Percentiles rank a stretch among this genome's conserved stretches.
These are phyloP conservation scores for Saprolegnia parasitica DNA, from an alignment of 352 stramenopile species.

Conservation along the genomic window DNA sequence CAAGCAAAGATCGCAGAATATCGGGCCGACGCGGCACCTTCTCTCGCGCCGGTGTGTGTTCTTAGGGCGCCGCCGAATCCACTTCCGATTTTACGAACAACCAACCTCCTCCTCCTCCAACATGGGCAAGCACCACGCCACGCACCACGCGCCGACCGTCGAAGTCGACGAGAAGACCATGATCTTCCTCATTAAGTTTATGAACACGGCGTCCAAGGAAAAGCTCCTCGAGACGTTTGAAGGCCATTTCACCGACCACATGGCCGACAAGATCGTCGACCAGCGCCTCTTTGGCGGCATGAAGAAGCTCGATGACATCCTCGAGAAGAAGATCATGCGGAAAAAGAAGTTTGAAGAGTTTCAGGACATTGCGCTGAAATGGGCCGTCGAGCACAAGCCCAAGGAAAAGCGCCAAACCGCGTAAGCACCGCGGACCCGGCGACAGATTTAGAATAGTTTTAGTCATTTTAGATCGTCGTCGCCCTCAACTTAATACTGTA, in stretches of 20 bases:
- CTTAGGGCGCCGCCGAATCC: neutral
- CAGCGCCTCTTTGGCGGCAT: constrained; percentile 26
- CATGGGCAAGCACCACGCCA: constrained; percentile 19
- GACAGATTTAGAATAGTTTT: neutral
- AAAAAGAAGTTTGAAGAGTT: constrained; percentile 28
- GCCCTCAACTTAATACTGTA: neutral
- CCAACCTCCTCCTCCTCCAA: constrained; percentile 1
- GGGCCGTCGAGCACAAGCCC: constrained; percentile 22
- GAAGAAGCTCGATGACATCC: constrained; percentile 26
- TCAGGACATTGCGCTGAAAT: constrained; percentile 13
- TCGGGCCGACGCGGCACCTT: neutral
- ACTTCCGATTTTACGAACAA: constrained; percentile 1
- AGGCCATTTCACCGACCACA: neutral
- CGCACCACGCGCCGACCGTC: neutral
- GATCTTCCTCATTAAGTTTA: constrained; percentile 25
- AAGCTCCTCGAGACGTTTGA: constrained; percentile 17
- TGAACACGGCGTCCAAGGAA: constrained; percentile 24
- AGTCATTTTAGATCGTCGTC: neutral
- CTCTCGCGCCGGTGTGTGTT: neutral
- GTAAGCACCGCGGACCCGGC: neutral
- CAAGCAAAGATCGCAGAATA: too few relatives aligned
- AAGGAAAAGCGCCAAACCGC: constrained; percentile 1
- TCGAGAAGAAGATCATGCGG: constrained; percentile 29
- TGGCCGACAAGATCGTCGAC: constrained; percentile 24
- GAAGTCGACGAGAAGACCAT: constrained; percentile 27